Evolutionary conservation across 1,284 basidiomycete genomes (phyloP).

Genomic region (Cystobasidium pallidum): DNA sequence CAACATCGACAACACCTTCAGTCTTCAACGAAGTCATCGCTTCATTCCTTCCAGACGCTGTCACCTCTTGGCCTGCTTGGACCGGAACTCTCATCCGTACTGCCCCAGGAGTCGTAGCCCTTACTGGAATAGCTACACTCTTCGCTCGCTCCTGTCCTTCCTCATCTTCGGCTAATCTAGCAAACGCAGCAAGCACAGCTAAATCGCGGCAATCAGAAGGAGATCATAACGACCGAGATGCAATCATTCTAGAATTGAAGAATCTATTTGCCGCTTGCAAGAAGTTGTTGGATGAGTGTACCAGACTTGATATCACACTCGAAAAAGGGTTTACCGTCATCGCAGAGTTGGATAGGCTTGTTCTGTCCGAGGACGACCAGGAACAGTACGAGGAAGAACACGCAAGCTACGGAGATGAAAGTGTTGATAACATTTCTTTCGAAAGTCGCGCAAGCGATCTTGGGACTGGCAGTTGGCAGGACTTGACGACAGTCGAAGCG

Average conservation of each 20-base stretch:
- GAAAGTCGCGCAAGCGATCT: no score
- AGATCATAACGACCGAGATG: neutral
- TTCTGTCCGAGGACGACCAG: neutral
- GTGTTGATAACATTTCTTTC: neutral
- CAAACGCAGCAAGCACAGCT: neutral
- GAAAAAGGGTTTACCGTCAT: constrained; percentile 27
- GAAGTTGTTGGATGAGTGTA: constrained; percentile 28
- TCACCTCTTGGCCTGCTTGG: constrained; percentile 20
- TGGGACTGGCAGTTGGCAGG: constrained; percentile 13
- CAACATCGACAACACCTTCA: neutral
- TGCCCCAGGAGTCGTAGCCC: constrained; percentile 14
- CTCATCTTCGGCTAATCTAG: neutral
- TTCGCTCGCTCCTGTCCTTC: neutral
- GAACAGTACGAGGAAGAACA: neutral
- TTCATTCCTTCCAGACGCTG: neutral
- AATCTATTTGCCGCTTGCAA: constrained; percentile 13
- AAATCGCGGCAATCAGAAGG: neutral
- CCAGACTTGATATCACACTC: constrained; percentile 27
- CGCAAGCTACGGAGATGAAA: neutral
- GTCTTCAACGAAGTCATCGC: neutral
- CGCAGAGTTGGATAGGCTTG: constrained; percentile 4
- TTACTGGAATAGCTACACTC: constrained; percentile 13
- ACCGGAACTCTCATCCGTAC: neutral
- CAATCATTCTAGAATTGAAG: constrained; percentile 7
- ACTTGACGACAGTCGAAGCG: constrained; percentile 22